Base-by-base conservation (phyloP, 169 alveolate species). In the Eimeria tenella region DNA sequence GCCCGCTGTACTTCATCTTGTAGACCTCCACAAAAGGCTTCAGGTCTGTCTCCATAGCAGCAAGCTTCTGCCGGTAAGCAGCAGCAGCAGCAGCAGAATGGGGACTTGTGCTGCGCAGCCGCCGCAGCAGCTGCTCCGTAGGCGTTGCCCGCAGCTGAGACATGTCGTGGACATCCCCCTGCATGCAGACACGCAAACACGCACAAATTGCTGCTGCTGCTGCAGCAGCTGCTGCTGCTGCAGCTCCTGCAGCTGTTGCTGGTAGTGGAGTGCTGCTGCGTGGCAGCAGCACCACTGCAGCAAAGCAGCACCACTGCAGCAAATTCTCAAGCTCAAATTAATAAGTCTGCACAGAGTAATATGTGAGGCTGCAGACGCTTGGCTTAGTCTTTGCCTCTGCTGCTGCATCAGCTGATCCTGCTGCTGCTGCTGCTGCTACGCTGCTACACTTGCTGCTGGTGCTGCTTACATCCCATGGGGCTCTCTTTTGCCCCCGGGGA, bases 51-150 rank as follows among this genome's bases (percentile, higher is more conserved):
- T 58, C 68, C 68, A 58, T 58, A 13, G 68, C 68, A 10, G 68
- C 68, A 10, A 58, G 19, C 68, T 58, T 58, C 19, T 58, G 68
- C 68, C 68, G 11, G 68, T 58, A 58, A 17, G 68, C 68, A 58
- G 68, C 68, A 58, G 68, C 68, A 58, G 68, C 68, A 58, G 68
- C 68, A 58, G 68, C 68, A 58, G 68, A 58, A 58, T 58, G 68
- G 2, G 68, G 68, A 17, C 68, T 58, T 58, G 68, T 58, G 68
- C 68, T 58, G 21, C 68, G 68, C 68, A 58, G 68, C 68, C 68
- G 11, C 68, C 68, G 68, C 68, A 58, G 68, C 68, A 58, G 68
- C 68, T 1, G 68, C 68, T 58, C 68, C 19, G 68, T 58, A 13
- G 68, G 68, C 68, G 68, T 58, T 58, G 68, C 68, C 19, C 68